Percentiles rank a stretch among this genome's conserved stretches.
Conservation (phyloP, 2,329 filamentous ascomycete genomes). For the Aspergillus neoniger region DNA sequence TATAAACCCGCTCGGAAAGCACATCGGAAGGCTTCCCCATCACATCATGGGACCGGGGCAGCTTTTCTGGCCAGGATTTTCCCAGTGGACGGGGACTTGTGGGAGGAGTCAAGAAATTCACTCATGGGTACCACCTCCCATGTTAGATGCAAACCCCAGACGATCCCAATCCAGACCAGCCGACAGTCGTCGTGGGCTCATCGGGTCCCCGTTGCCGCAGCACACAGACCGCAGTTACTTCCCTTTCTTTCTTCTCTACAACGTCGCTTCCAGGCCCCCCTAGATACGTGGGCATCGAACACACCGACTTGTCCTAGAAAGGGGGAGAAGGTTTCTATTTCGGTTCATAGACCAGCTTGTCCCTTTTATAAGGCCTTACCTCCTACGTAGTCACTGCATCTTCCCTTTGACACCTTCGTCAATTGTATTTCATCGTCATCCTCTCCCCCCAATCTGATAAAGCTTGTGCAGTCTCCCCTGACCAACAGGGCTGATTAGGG, state of each 20-base stretch:
- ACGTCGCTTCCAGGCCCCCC: background rate
- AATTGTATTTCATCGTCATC: background rate
- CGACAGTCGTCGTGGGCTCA: conserved; percentile 7
- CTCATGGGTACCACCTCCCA: background rate
- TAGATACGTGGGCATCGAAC: background rate
- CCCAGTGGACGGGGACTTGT: background rate
- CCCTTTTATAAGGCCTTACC: background rate
- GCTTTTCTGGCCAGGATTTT: conserved; percentile 4
- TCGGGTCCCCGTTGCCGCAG: conserved; percentile 9
- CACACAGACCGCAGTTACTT: conserved; percentile 12
- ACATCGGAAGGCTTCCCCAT: conserved; percentile 12
- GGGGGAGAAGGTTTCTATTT: background rate
- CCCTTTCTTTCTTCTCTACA: background rate
- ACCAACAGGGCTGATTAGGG: conserved; percentile 13
- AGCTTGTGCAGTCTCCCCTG: background rate
- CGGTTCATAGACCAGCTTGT: background rate
- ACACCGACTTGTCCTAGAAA: background rate
- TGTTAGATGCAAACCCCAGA: conserved; percentile 19
- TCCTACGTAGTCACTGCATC: background rate
- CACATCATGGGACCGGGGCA: conserved; percentile 3
- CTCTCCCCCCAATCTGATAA: background rate
- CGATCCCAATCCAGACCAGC: conserved; percentile 21
- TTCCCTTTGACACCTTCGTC: background rate
- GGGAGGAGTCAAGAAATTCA: conserved; percentile 4
- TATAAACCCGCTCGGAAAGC: conserved; percentile 18